Conservation (phyloP, 176 grass and related monocot genomes). For the Hordeum vulgare region MorexV3_pseudomolecules_assembly NC_058523.1:348135803-348136302, state of each 20-base stretch:
- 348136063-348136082: conserved; percentile 75
- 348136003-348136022: conserved; percentile 86
- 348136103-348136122: conserved; percentile 69
- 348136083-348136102: conserved; percentile 69
- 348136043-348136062: conserved; percentile 72
- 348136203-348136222: conserved; percentile 79
- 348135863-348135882: conserved; percentile 67
- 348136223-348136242: conserved; percentile 68
- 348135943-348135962: conserved; percentile 87
- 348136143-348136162: conserved; percentile 76
- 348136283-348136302: conserved; percentile 80
- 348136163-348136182: conserved; percentile 62
- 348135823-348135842: conserved; percentile 91
- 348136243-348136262: conserved; percentile 90
- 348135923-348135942: conserved; percentile 77
- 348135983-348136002: conserved; percentile 80
- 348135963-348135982: conserved; percentile 69
- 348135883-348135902: conserved; percentile 70
- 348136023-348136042: conserved; percentile 94
- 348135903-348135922: conserved; percentile 90
- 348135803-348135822: conserved; percentile 62
- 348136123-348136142: conserved; percentile 85
- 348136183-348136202: conserved; percentile 84
- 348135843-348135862: conserved; percentile 81
- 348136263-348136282: conserved; percentile 54